These are phyloP conservation scores for Epichloe bromicola DNA, from an alignment of 2,329 filamentous ascomycete species.

Conservation along the genomic window DNA sequence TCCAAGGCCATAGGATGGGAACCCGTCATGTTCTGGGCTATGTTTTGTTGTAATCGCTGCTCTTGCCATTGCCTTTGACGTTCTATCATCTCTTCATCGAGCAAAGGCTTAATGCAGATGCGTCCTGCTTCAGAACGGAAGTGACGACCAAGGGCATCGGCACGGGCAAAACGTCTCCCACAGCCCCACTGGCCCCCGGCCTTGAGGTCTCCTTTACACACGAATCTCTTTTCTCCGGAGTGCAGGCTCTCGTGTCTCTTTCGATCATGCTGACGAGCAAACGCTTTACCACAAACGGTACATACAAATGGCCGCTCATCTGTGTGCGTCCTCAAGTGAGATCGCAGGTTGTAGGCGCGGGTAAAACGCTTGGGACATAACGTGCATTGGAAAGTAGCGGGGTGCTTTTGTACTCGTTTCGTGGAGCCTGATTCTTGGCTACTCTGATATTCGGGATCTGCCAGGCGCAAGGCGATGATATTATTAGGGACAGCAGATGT, in stretches of 20 bases:
- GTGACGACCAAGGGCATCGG: conserved; percentile 85
- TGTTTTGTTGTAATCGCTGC: conserved; percentile 53
- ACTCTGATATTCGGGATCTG: conserved; percentile 72
- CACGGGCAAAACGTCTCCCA: conserved; percentile 81
- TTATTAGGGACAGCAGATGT: conserved; percentile 51
- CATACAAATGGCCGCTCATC: conserved; percentile 96
- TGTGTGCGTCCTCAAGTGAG: conserved; percentile 89
- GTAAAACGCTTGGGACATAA: conserved; percentile 95
- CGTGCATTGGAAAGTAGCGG: conserved; percentile 89
- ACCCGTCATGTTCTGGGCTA: conserved; percentile 46
- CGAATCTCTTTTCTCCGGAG: conserved; percentile 96
- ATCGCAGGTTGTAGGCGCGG: conserved; percentile 88
- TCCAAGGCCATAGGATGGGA: conserved; percentile 47
- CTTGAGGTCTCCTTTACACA: conserved; percentile 85
- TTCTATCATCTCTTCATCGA: conserved; percentile 86
- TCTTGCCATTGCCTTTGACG: conserved; percentile 64
- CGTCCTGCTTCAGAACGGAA: conserved; percentile 92
- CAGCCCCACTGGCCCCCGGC: conserved; percentile 82
- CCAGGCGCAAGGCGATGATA: conserved; percentile 73
- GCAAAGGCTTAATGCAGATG: conserved; percentile 91
- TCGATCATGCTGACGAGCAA: conserved; percentile 91
- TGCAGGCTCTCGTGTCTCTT: conserved; percentile 95
- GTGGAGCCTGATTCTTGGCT: conserved; percentile 45
- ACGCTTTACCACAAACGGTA: conserved; percentile 92
- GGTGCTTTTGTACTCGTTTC: conserved; percentile 92